Percentiles rank a stretch among this genome's conserved stretches.
Conservation (phyloP, 148 eudicot species). For the Diospyros kaki region DNA sequence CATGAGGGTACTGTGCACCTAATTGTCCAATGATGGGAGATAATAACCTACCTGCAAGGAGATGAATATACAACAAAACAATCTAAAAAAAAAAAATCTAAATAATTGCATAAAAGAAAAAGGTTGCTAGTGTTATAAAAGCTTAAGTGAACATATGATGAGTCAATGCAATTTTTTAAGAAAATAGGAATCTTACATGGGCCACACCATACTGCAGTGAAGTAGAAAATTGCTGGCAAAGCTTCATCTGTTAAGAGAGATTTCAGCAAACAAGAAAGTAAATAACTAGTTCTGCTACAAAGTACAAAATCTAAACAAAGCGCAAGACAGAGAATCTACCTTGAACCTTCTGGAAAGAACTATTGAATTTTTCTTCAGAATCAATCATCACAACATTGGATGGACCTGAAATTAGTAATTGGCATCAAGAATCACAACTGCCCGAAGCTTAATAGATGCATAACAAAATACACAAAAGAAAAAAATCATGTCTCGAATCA, state of each 20-base stretch:
- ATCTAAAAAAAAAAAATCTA: not conserved
- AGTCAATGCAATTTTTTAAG: not conserved
- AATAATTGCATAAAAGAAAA: not conserved
- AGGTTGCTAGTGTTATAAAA: not conserved
- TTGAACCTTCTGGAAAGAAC: conserved; percentile 57
- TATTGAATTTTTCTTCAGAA: conserved; percentile 68
- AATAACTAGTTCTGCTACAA: not conserved
- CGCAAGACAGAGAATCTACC: conserved; percentile 33
- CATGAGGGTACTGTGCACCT: conserved; percentile 60
- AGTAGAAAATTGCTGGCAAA: conserved; percentile 72
- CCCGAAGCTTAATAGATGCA: not conserved
- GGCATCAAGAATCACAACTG: conserved; percentile 3
- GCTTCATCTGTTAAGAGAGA: conserved; percentile 56
- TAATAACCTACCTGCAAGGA: conserved; percentile 38
- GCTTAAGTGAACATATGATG: not conserved
- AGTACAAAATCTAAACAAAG: conserved; percentile 1
- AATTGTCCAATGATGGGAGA: conserved; percentile 47
- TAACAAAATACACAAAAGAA: no score
- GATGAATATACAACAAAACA: conserved; percentile 19
- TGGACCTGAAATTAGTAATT: conserved; percentile 31
- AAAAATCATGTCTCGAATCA: not conserved
- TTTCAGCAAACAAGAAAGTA: not conserved
- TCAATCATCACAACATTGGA: conserved; percentile 59
- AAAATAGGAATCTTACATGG: conserved; percentile 64
- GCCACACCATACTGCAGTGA: conserved; percentile 94